Evolutionary conservation across 192 early-diverging fungal species (phyloP).

Genomic region (Polychytrium aggregatum): DNA sequence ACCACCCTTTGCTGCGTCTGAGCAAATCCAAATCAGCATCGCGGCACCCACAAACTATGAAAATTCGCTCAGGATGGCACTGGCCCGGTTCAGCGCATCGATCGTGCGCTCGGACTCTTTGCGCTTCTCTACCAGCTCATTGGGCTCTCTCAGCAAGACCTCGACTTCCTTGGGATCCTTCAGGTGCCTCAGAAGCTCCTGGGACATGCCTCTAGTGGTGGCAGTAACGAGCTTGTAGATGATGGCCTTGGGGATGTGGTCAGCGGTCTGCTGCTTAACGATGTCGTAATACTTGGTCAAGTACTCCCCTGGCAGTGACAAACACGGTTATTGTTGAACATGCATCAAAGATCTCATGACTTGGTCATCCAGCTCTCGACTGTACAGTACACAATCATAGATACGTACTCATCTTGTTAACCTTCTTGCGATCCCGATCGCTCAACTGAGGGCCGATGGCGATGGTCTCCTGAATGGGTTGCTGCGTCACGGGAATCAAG

Average conservation of each 20-base stretch:
- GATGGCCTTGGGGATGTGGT: slow-evolving; percentile 96
- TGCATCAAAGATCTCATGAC: too few relatives aligned
- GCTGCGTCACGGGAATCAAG: too few relatives aligned
- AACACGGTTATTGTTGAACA: too few relatives aligned
- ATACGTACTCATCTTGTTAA: too few relatives aligned
- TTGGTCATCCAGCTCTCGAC: too few relatives aligned
- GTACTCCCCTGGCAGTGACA: slow-evolving; percentile 59
- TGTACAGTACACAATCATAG: too few relatives aligned
- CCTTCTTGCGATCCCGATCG: too few relatives aligned
- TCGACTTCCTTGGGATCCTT: slow-evolving; percentile 92
- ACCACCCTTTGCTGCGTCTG: too few relatives aligned
- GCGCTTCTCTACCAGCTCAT: slow-evolving; percentile 77
- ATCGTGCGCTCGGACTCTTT: slow-evolving; percentile 99
- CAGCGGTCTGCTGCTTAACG: slow-evolving; percentile 93
- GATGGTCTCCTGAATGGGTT: too few relatives aligned
- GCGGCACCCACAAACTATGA: too few relatives aligned
- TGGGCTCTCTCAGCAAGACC: slow-evolving; percentile 91
- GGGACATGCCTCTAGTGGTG: slow-evolving; percentile 87
- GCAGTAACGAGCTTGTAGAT: slow-evolving; percentile 92
- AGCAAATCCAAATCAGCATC: too few relatives aligned
- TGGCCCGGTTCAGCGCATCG: slow-evolving; percentile 69
- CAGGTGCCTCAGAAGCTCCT: slow-evolving; percentile 86
- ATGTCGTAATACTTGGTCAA: slow-evolving; percentile 98
- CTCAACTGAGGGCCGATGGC: too few relatives aligned
- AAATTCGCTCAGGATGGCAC: slow-evolving; percentile 50